phyloP scores from a whole-genome alignment of 768 basidiomycete genomes.

The Trametes coccinea region DNA sequence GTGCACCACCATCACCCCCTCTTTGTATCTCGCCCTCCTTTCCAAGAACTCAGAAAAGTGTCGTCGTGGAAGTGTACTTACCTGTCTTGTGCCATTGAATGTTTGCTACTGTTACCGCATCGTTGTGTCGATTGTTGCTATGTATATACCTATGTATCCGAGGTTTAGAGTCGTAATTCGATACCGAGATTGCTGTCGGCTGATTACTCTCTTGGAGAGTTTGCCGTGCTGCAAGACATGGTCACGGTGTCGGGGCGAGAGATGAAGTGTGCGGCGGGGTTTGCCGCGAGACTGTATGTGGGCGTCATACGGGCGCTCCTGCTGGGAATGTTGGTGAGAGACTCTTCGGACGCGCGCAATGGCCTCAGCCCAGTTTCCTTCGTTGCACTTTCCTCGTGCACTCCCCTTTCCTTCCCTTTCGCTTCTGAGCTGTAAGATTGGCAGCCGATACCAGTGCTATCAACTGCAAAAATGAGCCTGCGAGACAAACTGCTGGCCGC shows the following conservation, averaged over 20 bases:
- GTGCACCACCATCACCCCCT: no score
- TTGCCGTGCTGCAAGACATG: no score
- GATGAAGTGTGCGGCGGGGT: not conserved
- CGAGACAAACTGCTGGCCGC: conserved; percentile 62
- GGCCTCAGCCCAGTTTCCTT: not conserved
- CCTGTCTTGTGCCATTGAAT: not conserved
- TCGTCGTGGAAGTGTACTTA: not conserved
- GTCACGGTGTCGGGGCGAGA: no score
- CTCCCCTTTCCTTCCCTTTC: not conserved
- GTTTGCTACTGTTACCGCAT: not conserved
- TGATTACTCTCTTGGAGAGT: no score
- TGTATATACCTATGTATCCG: not conserved
- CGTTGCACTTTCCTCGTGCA: not conserved
- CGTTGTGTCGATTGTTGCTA: conserved; percentile 1
- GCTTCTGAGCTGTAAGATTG: not conserved
- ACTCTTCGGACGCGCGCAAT: conserved; percentile 3
- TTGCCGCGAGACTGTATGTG: conserved; percentile 2
- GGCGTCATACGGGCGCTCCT: conserved; percentile 10
- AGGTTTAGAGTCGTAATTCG: not conserved
- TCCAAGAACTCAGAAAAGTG: no score
- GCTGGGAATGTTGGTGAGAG: conserved; percentile 16
- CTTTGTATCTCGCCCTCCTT: no score
- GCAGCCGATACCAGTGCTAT: no score
- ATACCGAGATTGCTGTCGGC: no score
- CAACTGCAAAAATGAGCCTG: conserved; percentile 42